Evolutionary conservation across 2,329 filamentous ascomycete species (phyloP).

Genomic region (Alternaria incomplexa): DNA sequence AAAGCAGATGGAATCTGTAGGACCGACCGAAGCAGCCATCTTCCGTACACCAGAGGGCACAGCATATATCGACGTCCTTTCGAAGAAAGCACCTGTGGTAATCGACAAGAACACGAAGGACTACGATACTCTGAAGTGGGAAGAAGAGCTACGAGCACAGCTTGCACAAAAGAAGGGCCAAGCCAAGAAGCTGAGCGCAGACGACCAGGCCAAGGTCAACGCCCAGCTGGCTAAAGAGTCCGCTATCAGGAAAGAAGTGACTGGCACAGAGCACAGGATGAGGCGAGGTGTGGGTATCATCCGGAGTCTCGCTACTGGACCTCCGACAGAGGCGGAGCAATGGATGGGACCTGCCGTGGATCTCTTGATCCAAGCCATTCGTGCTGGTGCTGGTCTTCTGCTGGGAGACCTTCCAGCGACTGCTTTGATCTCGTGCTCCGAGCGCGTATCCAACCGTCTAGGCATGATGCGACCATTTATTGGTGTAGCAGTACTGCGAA

Average conservation of each 20-base stretch:
- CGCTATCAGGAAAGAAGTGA: conserved; percentile 75
- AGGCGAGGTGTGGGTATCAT: conserved; percentile 87
- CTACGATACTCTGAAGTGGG: conserved; percentile 96
- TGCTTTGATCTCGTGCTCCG: conserved; percentile 80
- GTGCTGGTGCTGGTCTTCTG: conserved; percentile 80
- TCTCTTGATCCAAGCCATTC: conserved; percentile 74
- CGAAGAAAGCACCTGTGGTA: conserved; percentile 75
- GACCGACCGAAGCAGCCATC: conserved; percentile 89
- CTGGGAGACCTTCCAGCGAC: conserved; percentile 79
- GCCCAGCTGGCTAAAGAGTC: conserved; percentile 88
- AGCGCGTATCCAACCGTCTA: conserved; percentile 75
- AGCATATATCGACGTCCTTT: conserved; percentile 87
- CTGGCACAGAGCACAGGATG: conserved; percentile 71
- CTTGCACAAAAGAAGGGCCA: conserved; percentile 92
- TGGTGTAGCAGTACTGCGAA: conserved; percentile 83
- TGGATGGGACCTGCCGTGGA: conserved; percentile 88
- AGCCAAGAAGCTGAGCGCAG: conserved; percentile 86
- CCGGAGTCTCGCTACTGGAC: conserved; percentile 78
- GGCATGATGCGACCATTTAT: conserved; percentile 81
- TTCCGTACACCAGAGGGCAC: conserved; percentile 89
- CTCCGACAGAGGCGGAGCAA: conserved; percentile 83
- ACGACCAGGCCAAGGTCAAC: conserved; percentile 89
- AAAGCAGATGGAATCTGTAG: conserved; percentile 72
- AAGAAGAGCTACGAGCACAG: conserved; percentile 85
- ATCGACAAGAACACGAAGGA: conserved; percentile 92